Conservation (phyloP, 2,329 filamentous ascomycete species). For the Tympanopsis confertula region DNA sequence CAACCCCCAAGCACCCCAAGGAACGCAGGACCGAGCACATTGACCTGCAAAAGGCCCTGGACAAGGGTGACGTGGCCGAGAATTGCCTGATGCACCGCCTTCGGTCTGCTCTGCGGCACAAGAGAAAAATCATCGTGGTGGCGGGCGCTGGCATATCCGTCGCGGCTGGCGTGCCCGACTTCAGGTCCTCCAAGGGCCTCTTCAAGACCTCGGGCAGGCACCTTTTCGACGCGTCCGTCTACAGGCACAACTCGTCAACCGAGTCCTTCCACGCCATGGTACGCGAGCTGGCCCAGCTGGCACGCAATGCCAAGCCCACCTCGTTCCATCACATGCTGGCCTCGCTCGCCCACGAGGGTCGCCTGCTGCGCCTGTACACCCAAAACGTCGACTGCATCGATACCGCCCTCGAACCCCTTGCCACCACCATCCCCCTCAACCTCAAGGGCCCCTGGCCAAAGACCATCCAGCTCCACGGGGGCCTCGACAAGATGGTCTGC, state of each 20-base stretch:
- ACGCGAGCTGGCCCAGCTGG: constrained; percentile 70
- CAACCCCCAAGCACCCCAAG: constrained; percentile 37
- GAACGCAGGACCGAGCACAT: constrained; percentile 73
- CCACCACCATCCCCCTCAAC: constrained; percentile 70
- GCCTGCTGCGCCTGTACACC: constrained; percentile 80
- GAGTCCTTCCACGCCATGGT: constrained; percentile 95
- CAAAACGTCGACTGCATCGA: constrained; percentile 97
- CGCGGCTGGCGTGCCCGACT: constrained; percentile 90
- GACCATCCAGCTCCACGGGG: constrained; percentile 87
- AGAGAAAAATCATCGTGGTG: constrained; percentile 93
- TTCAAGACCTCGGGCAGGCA: constrained; percentile 93
- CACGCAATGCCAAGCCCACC: constrained; percentile 68
- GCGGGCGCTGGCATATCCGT: constrained; percentile 95
- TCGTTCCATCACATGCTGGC: constrained; percentile 89
- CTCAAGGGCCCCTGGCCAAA: constrained; percentile 82
- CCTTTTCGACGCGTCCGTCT: constrained; percentile 93
- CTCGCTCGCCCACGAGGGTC: constrained; percentile 74
- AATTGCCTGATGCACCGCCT: constrained; percentile 56
- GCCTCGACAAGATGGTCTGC: constrained; percentile 91
- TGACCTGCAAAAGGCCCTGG: constrained; percentile 46
- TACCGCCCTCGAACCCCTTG: constrained; percentile 66
- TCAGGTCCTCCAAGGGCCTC: constrained; percentile 79
- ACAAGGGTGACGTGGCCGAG: constrained; percentile 40
- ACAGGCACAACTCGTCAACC: constrained; percentile 81
- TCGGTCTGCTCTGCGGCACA: constrained; percentile 65